Evolutionary conservation across 768 basidiomycete species (phyloP), one percentile per base, ranked within the genome.

Genomic region (Podaxis mareebaensis): DNA sequence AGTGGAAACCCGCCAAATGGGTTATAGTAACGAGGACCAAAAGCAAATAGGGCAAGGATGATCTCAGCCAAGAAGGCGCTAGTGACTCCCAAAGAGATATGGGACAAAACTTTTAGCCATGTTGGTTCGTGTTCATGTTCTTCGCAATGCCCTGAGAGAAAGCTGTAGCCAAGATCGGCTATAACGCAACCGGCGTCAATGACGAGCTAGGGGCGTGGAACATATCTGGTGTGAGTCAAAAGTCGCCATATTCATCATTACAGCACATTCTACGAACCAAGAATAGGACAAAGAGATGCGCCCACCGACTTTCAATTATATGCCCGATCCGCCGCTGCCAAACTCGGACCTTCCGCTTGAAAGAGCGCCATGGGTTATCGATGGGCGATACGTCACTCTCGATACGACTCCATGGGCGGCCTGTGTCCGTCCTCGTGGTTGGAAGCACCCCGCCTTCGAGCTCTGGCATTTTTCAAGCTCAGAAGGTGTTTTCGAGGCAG

Each of bases 41-140:
- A 81, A 0, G 88, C 83, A 84, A 85, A 92, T 12, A 90, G 62
- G 1, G 84, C 76, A 52, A 91, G 63, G 2, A 92, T 89, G 57
- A 94, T 90, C 85, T 94, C 93, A 64, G 87, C 28, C 36, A 94
- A 71, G 82, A 94, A 93, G 71, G 91, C 70, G 4, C 83, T 81
- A 61, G 88, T 91, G 56, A 94, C 93, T 51, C 63, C 70, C 44
- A 91, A 80, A 4, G 91, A 93, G 58, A 89, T 73, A 60, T 83
- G 78, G 6, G 87, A 75, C 38, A 92, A 75, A 33, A 86, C 73
- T 64, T 85, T 81, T 11, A 93, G 81, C 89, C 89, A 92, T 22
- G 69, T 42, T 1, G 89, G 89, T 17, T 83, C 82, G 28, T 79
- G 75, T 17, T 77, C 76, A 11, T 71, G 57, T 66, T 75, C 67